phyloP scores from a whole-genome alignment of 306 rosid genomes.

The Begonia loranthoides region DNA sequence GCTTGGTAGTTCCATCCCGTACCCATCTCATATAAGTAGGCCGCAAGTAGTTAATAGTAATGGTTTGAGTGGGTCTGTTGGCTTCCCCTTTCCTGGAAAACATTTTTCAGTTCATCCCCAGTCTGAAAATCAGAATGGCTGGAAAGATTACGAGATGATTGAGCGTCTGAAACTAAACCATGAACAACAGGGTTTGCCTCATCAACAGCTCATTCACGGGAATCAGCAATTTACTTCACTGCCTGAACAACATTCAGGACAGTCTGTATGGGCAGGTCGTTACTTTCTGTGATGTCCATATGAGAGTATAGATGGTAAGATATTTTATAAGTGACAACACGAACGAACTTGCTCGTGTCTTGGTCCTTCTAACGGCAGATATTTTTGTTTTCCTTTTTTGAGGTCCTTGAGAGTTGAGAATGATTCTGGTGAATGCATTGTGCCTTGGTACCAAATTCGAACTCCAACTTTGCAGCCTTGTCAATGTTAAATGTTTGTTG shows the following conservation, averaged over 20 bases:
- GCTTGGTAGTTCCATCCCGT: slow-evolving; percentile 23
- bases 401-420: slow-evolving; percentile 49
- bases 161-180: slow-evolving; percentile 47
- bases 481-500: slow-evolving; percentile 41
- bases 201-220: slow-evolving; percentile 43
- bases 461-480: slow-evolving; percentile 59
- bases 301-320: slow-evolving; percentile 52
- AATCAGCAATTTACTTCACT: slow-evolving; percentile 43
- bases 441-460: slow-evolving; percentile 38
- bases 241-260: slow-evolving; percentile 90
- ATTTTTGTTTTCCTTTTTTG: slow-evolving; percentile 12
- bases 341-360: neutral
- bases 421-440: slow-evolving; percentile 44
- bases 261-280: slow-evolving; percentile 70
- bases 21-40: slow-evolving; percentile 28
- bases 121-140: slow-evolving; percentile 44
- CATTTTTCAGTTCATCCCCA: slow-evolving; percentile 51
- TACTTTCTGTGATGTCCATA: slow-evolving; percentile 68
- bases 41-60: slow-evolving; percentile 29
- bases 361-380: neutral
- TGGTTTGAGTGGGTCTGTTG: slow-evolving; percentile 34
- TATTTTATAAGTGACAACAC: neutral
- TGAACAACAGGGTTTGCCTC: slow-evolving; percentile 58
- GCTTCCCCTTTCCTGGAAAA: slow-evolving; percentile 83
- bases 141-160: slow-evolving; percentile 51